Percentiles rank a stretch among this genome's conserved stretches.
Evolutionary conservation across 495 filamentous ascomycete species (phyloP).

Genomic region (Aspergillus taichungensis): DNA sequence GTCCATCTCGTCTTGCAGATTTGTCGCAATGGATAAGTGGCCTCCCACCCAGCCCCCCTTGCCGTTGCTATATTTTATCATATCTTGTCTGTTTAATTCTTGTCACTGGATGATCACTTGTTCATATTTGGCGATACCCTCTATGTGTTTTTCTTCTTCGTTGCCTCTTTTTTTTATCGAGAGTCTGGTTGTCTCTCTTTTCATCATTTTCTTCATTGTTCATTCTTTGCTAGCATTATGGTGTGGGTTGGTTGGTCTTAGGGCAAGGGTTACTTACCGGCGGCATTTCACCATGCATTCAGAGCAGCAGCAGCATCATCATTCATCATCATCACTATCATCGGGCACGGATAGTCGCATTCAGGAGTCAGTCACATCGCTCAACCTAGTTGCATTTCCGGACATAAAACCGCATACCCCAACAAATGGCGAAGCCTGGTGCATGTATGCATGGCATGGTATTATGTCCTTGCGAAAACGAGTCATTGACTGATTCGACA

Average conservation of each 20-base stretch:
- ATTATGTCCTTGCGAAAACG: too few species aligned
- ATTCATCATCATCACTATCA: constrained; percentile 1
- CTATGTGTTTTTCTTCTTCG: constrained; percentile 10
- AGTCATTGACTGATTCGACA: too few species aligned
- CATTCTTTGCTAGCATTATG: not conserved
- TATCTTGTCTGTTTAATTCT: not conserved
- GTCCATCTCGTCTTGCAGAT: too few species aligned
- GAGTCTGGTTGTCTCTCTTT: constrained; percentile 2
- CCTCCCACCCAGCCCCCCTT: not conserved
- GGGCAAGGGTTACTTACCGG: constrained; percentile 2
- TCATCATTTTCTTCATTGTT: constrained; percentile 1
- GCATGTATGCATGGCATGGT: constrained; percentile 3
- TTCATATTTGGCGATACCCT: constrained; percentile 22
- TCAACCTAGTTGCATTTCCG: constrained; percentile 14
- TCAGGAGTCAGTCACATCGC: constrained; percentile 6
- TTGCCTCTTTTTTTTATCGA: constrained; percentile 1
- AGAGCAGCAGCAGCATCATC: not conserved
- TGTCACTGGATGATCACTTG: constrained; percentile 5
- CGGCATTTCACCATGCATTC: constrained; percentile 2
- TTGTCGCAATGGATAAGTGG: too few species aligned
- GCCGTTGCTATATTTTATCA: constrained; percentile 8
- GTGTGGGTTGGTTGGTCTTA: not conserved
- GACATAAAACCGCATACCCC: constrained; percentile 4
- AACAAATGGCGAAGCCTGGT: too few species aligned
- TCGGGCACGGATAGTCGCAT: constrained; percentile 14